These are phyloP conservation scores for Ulmus americana DNA, from an alignment of 331 rosid genomes.

Conservation along the genomic window DNA sequence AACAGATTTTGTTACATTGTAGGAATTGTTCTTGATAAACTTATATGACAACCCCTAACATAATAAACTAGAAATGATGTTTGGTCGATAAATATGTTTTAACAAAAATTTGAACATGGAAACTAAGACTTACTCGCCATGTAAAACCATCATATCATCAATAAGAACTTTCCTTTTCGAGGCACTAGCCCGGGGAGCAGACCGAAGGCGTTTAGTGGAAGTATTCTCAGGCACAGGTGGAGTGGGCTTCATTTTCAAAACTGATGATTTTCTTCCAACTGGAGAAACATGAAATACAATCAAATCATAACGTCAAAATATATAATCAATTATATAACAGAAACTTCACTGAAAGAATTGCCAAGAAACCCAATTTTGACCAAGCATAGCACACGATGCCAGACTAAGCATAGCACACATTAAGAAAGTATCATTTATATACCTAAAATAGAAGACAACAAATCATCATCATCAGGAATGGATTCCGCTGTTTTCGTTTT, in stretches of 20 bases:
- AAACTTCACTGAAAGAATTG: neutral
- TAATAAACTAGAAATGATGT: neutral
- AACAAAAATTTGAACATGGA: conserved; percentile 18
- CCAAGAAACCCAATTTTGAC: neutral
- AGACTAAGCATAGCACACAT: neutral
- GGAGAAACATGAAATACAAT: conserved; percentile 30
- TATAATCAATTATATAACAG: conserved; percentile 3
- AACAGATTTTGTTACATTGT: neutral
- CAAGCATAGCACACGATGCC: neutral
- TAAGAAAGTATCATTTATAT: conserved; percentile 20
- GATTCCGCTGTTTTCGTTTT: conserved; percentile 56
- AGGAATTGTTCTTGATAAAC: neutral
- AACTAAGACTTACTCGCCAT: conserved; percentile 87
- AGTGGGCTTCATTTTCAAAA: conserved; percentile 75
- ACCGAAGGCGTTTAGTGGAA: conserved; percentile 54
- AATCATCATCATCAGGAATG: conserved; percentile 90
- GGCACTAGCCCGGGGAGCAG: conserved; percentile 50
- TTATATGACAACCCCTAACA: neutral
- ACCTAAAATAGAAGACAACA: conserved; percentile 97
- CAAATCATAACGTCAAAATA: conserved; percentile 23
- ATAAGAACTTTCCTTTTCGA: conserved; percentile 86
- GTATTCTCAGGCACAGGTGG: conserved; percentile 55
- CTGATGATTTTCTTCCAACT: conserved; percentile 89
- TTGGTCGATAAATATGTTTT: neutral
- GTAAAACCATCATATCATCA: conserved; percentile 95